phyloP scores from a whole-genome alignment of 1,284 basidiomycete species.

The Phaffia rhodozyma region DNA sequence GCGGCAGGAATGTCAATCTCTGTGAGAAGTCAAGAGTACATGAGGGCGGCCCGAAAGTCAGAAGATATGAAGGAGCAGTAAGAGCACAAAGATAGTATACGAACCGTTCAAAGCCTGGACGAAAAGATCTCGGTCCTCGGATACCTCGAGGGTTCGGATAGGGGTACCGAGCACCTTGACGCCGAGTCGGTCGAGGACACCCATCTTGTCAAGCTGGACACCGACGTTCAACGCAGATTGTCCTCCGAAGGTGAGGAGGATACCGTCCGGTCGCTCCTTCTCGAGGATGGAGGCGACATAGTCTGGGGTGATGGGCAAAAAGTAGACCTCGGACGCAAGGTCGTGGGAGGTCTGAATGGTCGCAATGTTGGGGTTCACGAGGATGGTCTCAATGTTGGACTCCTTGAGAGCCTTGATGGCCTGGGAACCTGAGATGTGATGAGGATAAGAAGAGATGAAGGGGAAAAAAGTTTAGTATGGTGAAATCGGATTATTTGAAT shows the following conservation, averaged over 20 bases:
- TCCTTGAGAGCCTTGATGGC: constrained; percentile 96
- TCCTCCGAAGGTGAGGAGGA: constrained; percentile 94
- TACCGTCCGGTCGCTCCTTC: constrained; percentile 95
- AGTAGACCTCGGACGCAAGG: constrained; percentile 93
- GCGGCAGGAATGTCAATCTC: constrained; percentile 98
- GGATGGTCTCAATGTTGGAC: constrained; percentile 85
- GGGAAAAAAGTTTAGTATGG: not conserved
- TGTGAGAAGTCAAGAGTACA: constrained; percentile 29
- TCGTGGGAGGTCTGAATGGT: constrained; percentile 97
- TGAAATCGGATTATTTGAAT: not conserved
- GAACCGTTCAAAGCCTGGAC: constrained; percentile 88
- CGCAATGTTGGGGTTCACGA: constrained; percentile 96
- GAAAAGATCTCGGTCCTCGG: constrained; percentile 95
- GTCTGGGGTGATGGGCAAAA: constrained; percentile 90
- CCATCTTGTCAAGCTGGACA: constrained; percentile 95
- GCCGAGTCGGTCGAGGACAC: constrained; percentile 84
- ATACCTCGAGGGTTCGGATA: constrained; percentile 85
- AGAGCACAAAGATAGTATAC: constrained; percentile 18
- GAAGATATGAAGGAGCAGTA: not conserved
- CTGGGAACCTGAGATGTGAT: constrained; percentile 51
- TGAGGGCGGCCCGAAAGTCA: not conserved
- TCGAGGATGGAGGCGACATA: constrained; percentile 98
- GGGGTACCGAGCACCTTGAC: constrained; percentile 93
- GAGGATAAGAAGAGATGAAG: not conserved
- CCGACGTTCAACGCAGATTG: constrained; percentile 97